A percentile compares a stretch with the other conserved stretches of the same genome.
phyloP scores from a whole-genome alignment of 2,329 filamentous ascomycete genomes.

The Hypoxylon sp. region DNA sequence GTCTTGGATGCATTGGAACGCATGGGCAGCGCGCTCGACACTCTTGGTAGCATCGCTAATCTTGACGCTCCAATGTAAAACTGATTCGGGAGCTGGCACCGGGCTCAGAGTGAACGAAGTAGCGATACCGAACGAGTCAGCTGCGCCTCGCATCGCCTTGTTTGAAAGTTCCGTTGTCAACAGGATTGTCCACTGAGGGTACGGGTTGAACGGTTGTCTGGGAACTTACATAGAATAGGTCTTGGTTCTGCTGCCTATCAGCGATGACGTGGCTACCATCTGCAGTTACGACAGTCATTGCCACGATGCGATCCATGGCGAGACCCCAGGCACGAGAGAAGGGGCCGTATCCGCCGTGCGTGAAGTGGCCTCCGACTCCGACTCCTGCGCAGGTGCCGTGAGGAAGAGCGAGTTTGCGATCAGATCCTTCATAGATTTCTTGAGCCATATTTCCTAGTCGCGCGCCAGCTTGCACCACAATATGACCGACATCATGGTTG shows the following conservation, averaged over 20 bases:
- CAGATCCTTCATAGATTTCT: conserved; percentile 51
- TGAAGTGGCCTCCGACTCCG: conserved; percentile 62
- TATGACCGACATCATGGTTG: conserved; percentile 34
- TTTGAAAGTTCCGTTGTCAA: conserved; percentile 8
- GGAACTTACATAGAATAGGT: conserved; percentile 52
- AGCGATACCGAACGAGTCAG: conserved; percentile 59
- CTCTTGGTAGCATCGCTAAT: conserved; percentile 36
- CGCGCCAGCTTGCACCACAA: conserved; percentile 60
- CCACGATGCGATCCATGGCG: conserved; percentile 65
- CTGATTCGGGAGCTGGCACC: conserved; percentile 52
- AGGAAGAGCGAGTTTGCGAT: conserved; percentile 57
- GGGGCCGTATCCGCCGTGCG: conserved; percentile 63
- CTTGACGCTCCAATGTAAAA: conserved; percentile 56
- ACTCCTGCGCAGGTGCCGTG: conserved; percentile 64
- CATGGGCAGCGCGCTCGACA: conserved; percentile 40
- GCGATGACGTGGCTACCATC: conserved; percentile 47
- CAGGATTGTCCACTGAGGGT: no score
- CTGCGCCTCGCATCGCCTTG: conserved; percentile 60
- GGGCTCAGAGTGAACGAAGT: conserved; percentile 57
- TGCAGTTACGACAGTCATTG: conserved; percentile 63
- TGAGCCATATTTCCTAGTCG: conserved; percentile 62
- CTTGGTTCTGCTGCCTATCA: conserved; percentile 38
- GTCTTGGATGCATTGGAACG: conserved; percentile 50
- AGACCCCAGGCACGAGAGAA: conserved; percentile 65
- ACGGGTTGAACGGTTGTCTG: not conserved